Conservation (phyloP, 805 yeast species). For the Candida tallmaniae region DNA sequence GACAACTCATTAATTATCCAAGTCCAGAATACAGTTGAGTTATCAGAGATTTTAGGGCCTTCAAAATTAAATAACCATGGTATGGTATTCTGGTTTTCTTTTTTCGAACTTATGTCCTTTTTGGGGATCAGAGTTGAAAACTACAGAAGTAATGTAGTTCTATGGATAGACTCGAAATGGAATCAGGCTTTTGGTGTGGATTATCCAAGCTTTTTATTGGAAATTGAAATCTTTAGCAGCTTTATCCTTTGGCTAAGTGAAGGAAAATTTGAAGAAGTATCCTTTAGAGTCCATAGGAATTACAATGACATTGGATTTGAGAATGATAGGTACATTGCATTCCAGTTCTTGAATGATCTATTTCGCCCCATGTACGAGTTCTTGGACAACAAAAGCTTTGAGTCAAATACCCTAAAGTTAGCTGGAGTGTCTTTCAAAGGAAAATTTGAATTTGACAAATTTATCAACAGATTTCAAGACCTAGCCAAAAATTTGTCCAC, state of each 20-base stretch:
- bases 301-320: too few relatives aligned
- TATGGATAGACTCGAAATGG: constrained; percentile 55
- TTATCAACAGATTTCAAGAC: too few relatives aligned
- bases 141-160: constrained; percentile 26
- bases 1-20: constrained; percentile 44
- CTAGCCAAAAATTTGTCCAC: too few relatives aligned
- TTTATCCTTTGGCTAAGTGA: constrained; percentile 42
- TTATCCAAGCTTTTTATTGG: constrained; percentile 6
- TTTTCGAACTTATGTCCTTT: constrained; percentile 5
- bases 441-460: too few relatives aligned
- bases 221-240: constrained; percentile 16
- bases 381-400: too few relatives aligned
- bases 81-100: constrained; percentile 46
- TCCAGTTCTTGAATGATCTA: too few relatives aligned
- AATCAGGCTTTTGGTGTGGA: constrained; percentile 10
- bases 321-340: too few relatives aligned
- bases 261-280: neutral
- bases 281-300: too few relatives aligned
- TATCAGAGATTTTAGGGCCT: constrained; percentile 64
- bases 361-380: too few relatives aligned
- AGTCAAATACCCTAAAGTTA: too few relatives aligned
- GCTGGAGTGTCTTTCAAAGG: too few relatives aligned
- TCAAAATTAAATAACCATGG: constrained; percentile 40
- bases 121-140: constrained; percentile 24
- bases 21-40: constrained; percentile 46